These are phyloP conservation scores for Tilletia horrida DNA, from an alignment of 1,284 basidiomycete species.

Conservation along the genomic window DNA sequence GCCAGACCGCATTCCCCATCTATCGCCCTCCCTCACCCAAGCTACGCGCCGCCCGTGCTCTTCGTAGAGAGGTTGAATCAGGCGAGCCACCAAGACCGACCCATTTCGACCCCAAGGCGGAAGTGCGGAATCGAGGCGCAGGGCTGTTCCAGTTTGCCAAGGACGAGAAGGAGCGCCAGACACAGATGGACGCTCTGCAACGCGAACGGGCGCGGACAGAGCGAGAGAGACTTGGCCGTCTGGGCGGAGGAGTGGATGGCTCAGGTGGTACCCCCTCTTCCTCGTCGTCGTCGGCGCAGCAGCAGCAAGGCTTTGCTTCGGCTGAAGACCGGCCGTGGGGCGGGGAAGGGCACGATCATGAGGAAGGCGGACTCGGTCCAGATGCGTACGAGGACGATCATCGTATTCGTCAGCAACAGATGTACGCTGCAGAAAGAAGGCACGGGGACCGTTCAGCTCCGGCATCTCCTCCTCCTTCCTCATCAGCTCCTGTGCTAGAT, in stretches of 20 bases:
- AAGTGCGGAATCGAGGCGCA: constrained; percentile 82
- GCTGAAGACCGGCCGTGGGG: constrained; percentile 15
- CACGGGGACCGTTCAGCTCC: background rate
- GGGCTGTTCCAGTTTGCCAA: constrained; percentile 82
- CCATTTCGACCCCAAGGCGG: constrained; percentile 77
- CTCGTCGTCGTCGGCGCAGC: background rate
- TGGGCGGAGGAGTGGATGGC: background rate
- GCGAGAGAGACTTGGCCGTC: background rate
- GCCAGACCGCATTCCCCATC: constrained; percentile 67
- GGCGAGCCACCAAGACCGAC: constrained; percentile 58
- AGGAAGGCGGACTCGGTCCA: background rate
- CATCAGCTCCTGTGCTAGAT: background rate
- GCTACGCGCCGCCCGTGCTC: background rate
- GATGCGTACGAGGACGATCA: background rate
- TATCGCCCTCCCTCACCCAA: constrained; percentile 63
- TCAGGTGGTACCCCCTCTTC: too few species aligned
- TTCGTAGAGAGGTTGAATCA: background rate
- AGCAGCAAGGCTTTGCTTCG: background rate
- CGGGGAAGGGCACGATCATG: constrained; percentile 1
- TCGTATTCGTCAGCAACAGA: background rate
- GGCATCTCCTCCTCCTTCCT: background rate
- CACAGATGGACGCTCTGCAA: constrained; percentile 73
- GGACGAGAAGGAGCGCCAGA: constrained; percentile 70
- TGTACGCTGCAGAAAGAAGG: background rate
- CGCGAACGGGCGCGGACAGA: constrained; percentile 8